Base-by-base conservation (phyloP, 345 rosid genomes). In the Cardamine chenopodiifolia region DNA sequence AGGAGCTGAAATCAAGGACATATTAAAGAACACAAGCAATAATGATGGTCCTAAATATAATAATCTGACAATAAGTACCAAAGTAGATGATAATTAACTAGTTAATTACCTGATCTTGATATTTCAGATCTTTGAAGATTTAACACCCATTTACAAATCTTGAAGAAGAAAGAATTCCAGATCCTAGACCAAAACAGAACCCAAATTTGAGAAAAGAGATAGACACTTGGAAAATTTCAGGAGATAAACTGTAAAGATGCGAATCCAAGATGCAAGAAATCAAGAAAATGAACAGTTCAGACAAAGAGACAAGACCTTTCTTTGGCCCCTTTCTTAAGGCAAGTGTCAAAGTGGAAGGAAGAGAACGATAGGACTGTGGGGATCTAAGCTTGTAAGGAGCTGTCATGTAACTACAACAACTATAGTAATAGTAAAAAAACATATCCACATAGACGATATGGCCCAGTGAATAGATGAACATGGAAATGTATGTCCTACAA, bases 341-440 rank as follows among this genome's bases (percentile, higher is more conserved):
- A 61, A 39, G 56, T 75, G 77, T 54, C 65, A 76, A 31, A 61
- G 69, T 3, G 29, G 48, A 49, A 63, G 40, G 54, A 62, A 22
- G 70, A 35, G 69, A 81, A 77, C 62, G 78, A 62, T 80, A 73
- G 37, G 40, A 57, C 15, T 61, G 48, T 71, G 63, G 77, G 73
- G 89, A 88, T 86, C 89, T 85, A 88, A 87, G 90, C 85, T 87
- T 86, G 73, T 77, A 65, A 58, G 85, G 84, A 88, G 90, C 86
- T 88, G 83, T 86, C 88, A 74, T 64, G 70, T 67, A 74, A 59
- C 80, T 73, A 70, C 60, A 77, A 65, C 75, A 57, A 79, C 80
- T 75, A 83, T 80, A 82, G 79, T 83, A 49, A 67, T n/a, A 59
- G 55, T 75, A 35, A 58, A 70, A 72, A 61, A 73, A 71, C 66